Base-by-base conservation (phyloP, 2,329 filamentous ascomycete genomes). In the Cadophora gregata region DNA sequence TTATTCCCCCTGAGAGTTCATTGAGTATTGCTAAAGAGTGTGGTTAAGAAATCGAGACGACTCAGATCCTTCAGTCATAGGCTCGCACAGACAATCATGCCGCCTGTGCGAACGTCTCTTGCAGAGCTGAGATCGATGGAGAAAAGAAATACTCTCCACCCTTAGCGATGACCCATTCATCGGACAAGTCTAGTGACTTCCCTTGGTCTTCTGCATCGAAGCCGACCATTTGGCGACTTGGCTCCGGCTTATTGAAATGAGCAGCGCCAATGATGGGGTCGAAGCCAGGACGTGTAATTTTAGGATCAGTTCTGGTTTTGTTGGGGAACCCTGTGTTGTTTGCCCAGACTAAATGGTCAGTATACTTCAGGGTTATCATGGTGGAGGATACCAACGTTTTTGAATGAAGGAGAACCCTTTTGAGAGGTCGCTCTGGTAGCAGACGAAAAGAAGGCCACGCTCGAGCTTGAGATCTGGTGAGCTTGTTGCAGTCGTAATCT, bases 121-220 rank as follows among this genome's bases (percentile, higher is more conserved):
- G 68, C 48, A 79, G 67, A 0, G 75, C 72, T 24, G 73, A 62
- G 50, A 83, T 77, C 1, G 79, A 81, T 7, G 81, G 81, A 27
- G 79, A 77, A 70, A 83, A 82, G 75, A 82, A 82, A 63, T 83
- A 83, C 65, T 82, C 81, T 4, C 81, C 81, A 16, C 81, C 81
- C 31, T 73, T 77, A 0, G 79, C 75, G 38, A 80, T 71, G 3
- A 82, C 81, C 78, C 81, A 82, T 61, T 73, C 72, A 29, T 66
- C 60, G 55, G 71, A 68, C 42, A 75, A 69, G n/a, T 71, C 25
- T n/a, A 77, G 51, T 27, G 64, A 66, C 14, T 71, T 64, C 1
- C 69, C 69, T 16, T 71, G 60, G 2, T 67, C 63, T 4, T 63
- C 61, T 6, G 69, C 70, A 63, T 74, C 70, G 16, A 71, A 69